These are phyloP conservation scores for Pluteus cervinus DNA, from an alignment of 768 basidiomycete species.

Conservation along the genomic window DNA sequence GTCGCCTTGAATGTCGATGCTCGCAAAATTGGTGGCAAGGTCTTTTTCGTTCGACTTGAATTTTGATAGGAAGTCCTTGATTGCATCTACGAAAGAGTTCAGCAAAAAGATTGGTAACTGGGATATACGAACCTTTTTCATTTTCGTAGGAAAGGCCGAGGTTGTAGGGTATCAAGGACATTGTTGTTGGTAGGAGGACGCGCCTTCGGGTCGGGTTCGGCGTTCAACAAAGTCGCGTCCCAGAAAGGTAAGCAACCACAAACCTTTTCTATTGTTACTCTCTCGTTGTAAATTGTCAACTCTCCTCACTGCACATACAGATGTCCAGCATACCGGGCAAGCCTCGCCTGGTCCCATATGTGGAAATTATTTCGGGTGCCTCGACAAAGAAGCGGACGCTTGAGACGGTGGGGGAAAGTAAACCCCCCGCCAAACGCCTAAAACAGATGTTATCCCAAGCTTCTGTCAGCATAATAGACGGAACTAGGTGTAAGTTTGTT, in stretches of 20 bases:
- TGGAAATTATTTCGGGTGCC: slow-evolving; percentile 13
- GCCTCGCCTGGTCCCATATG: slow-evolving; percentile 15
- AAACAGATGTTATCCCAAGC: background rate
- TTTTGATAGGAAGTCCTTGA: slow-evolving; percentile 63
- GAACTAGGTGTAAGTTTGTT: too few relatives aligned
- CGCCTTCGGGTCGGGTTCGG: too few relatives aligned
- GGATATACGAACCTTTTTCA: slow-evolving; percentile 52
- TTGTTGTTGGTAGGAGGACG: slow-evolving; percentile 30
- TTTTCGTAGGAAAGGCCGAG: slow-evolving; percentile 61
- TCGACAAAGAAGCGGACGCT: slow-evolving; percentile 12
- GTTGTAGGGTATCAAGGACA: slow-evolving; percentile 62
- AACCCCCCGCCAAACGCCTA: background rate
- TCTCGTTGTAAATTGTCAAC: too few relatives aligned
- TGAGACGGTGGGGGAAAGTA: too few relatives aligned
- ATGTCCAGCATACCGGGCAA: too few relatives aligned
- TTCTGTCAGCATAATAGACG: background rate
- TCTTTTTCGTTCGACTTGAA: slow-evolving; percentile 65
- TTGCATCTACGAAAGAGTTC: slow-evolving; percentile 43
- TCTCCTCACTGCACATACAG: too few relatives aligned
- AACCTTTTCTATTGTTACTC: too few relatives aligned
- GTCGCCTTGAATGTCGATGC: slow-evolving; percentile 60
- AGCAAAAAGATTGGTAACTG: background rate
- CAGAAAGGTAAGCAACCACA: too few relatives aligned
- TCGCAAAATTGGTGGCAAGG: slow-evolving; percentile 58
- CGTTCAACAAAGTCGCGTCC: too few relatives aligned